Evolutionary conservation across 2,329 filamentous ascomycete genomes (phyloP), one percentile per base, ranked within the genome.

Genomic region (Coniochaeta hoffmannii): DNA sequence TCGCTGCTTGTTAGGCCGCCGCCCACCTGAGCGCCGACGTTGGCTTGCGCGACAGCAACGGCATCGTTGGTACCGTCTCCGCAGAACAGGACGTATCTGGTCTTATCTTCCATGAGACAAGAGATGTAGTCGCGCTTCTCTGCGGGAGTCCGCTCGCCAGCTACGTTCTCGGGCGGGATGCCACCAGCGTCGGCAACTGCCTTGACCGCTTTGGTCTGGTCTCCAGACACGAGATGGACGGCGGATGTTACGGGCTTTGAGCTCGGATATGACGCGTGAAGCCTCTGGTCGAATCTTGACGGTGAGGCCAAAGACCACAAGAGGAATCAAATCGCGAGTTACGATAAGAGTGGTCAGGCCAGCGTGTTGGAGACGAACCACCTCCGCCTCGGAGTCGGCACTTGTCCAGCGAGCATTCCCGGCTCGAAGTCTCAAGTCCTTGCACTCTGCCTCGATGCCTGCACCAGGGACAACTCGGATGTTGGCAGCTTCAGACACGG

Each of bases 21-120:
- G 51, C 57, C 57, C 65, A 93, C 81, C 60, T 89, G 86, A 0
- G 90, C 74, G 28, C 89, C 89, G 28, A 93, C 78, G 6, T 79
- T 80, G 1, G 89, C 87, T 64, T 85, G 81, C 0, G 87, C 83
- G 2, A 93, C 76, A 0, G 89, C 89, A 2, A 82, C 76, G 0
- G 89, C 86, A 63, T 93, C 89, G 66, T 93, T 93, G 14, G 87
- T 90, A 1, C 89, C 89, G 61, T 93, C 88, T 32, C 89, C 89
- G 53, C 81, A 79, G 68, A 93, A 92, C 5, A 91, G 68, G 19
- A 89, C 79, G 1, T 78, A 68, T 11, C 11, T 31, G 0, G 56
- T 38, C 41, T 60, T 57, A 31, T 50, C 46, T n/a, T 50, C 59
- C 6, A 73, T 66, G 5, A 80, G 69, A 0, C 50, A 41, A 17